These are phyloP conservation scores for Mycosphaerella sp. DNA, from an alignment of 2,329 filamentous ascomycete genomes.

Conservation along the genomic window DNA sequence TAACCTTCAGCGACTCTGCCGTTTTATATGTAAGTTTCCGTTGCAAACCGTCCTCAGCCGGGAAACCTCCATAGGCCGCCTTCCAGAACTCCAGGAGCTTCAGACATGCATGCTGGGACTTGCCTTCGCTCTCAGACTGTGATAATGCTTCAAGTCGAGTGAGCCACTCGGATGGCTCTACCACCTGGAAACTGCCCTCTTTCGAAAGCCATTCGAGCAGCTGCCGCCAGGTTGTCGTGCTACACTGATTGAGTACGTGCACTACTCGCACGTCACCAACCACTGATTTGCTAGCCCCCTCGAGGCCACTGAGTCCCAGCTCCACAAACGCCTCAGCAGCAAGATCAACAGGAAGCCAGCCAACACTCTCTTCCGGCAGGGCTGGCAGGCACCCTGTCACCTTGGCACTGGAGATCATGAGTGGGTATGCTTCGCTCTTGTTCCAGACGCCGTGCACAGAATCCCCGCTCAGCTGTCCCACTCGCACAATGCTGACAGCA, in stretches of 20 bases:
- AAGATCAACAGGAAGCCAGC: slow-evolving; percentile 46
- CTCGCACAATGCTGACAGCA: slow-evolving; percentile 41
- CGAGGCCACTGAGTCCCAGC: slow-evolving; percentile 21
- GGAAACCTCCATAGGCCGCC: slow-evolving; percentile 34
- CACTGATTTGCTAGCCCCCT: neutral
- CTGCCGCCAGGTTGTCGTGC: slow-evolving; percentile 40
- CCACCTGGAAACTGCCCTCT: slow-evolving; percentile 37
- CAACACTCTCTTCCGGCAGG: slow-evolving; percentile 35
- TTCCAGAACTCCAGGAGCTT: slow-evolving; percentile 49
- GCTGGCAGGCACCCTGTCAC: slow-evolving; percentile 38
- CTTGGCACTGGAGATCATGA: slow-evolving; percentile 42
- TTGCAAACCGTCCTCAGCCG: neutral
- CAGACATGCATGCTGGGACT: slow-evolving; percentile 42
- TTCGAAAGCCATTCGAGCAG: slow-evolving; percentile 44
- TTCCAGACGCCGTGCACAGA: slow-evolving; percentile 44
- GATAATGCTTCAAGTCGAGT: slow-evolving; percentile 33
- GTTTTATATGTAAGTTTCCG: neutral
- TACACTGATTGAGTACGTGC: slow-evolving; percentile 47
- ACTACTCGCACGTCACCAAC: slow-evolving; percentile 34
- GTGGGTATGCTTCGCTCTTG: slow-evolving; percentile 44
- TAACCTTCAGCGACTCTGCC: slow-evolving; percentile 15
- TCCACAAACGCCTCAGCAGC: slow-evolving; percentile 41
- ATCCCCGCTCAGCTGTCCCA: slow-evolving; percentile 46
- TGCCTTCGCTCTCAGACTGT: slow-evolving; percentile 34
- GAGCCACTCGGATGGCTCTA: slow-evolving; percentile 41